Base-by-base conservation (phyloP, 371 early-diverging fungal genomes). In the Capillidium rhysosporum region DNA sequence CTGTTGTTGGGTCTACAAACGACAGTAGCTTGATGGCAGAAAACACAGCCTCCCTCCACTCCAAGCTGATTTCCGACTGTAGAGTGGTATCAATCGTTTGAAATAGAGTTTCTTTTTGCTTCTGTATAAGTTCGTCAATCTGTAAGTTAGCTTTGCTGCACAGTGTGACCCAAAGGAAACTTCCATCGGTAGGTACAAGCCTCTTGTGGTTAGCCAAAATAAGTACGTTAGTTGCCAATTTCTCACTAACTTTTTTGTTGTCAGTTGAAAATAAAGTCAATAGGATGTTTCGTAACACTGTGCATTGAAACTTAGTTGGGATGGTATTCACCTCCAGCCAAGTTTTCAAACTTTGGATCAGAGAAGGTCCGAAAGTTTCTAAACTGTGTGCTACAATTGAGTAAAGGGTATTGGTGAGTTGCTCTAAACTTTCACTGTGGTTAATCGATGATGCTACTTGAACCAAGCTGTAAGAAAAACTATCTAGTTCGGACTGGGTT, bases 1-100 rank as follows among this genome's bases (percentile, higher is more conserved):
- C 67, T 8, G 62, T 46, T 23, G 70, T 69, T 4, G 79, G 75
- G 9, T 64, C 59, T 43, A 80, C 67, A 46, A 80, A 80, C 10
- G 66, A 68, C 25, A 80, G 59, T 5, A 73, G 74, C 9, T 77
- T 72, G 43, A 76, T 68, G 14, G 72, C 64, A 5, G 66, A 60
- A 38, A 76, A 59, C 4, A 74, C 77, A 2, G 80, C 80, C 41
- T 29, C 38, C 38, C 38, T 12, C 51, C 51, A 51, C 2, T 10
- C 38, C 34, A 25, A 18, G 8, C 5, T 20, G 28, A 34, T n/a
- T 2, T 34, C 51, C 4, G n/a, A 7, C 20, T 38, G 29, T 14
- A 38, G 38, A 9, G 20, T 7, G 23, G 2, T 21, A 18, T 21
- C 34, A 10, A 51, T 20, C 10, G 34, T 18, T 10, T 51, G 34